A percentile compares a stretch with the other conserved stretches of the same genome.
Conservation (phyloP, 306 rosid species). For the Fragaria nilgerrensis region DNA sequence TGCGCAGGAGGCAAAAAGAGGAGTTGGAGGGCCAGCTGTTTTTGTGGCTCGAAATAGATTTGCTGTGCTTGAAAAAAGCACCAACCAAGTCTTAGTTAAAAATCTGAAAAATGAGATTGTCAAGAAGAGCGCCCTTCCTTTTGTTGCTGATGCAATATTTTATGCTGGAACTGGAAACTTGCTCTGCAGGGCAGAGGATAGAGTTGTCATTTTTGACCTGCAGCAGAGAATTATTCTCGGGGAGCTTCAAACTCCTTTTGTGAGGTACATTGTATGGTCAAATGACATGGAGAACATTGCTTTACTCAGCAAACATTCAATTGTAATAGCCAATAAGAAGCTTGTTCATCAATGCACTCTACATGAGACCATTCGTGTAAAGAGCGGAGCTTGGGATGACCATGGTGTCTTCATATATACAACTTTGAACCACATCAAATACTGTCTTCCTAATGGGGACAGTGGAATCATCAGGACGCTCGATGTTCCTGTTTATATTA, state of each 20-base stretch:
- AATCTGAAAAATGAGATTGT: conserved; percentile 73
- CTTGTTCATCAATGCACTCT: conserved; percentile 89
- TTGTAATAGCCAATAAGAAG: conserved; percentile 70
- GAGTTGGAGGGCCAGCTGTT: conserved; percentile 78
- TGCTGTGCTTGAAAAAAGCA: conserved; percentile 77
- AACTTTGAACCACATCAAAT: conserved; percentile 77
- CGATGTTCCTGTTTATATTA: conserved; percentile 72
- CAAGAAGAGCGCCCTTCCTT: conserved; percentile 68
- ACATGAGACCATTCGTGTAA: conserved; percentile 88
- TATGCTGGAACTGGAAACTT: conserved; percentile 80
- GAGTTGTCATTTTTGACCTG: conserved; percentile 69
- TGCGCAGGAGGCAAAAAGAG: conserved; percentile 74
- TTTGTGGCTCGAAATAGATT: conserved; percentile 86
- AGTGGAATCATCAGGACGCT: conserved; percentile 77
- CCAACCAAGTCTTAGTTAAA: conserved; percentile 65
- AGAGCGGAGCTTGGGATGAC: conserved; percentile 94
- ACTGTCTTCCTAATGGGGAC: conserved; percentile 86
- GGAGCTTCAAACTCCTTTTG: conserved; percentile 78
- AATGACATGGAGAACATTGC: conserved; percentile 80
- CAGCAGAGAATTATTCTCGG: conserved; percentile 73
- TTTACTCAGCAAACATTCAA: conserved; percentile 79
- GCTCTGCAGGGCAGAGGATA: conserved; percentile 79
- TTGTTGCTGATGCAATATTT: conserved; percentile 67
- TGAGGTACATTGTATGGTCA: conserved; percentile 80
- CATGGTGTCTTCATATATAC: conserved; percentile 82